Evolutionary conservation across 2,329 filamentous ascomycete genomes (phyloP).

Genomic region (Fusarium nygamai): DNA sequence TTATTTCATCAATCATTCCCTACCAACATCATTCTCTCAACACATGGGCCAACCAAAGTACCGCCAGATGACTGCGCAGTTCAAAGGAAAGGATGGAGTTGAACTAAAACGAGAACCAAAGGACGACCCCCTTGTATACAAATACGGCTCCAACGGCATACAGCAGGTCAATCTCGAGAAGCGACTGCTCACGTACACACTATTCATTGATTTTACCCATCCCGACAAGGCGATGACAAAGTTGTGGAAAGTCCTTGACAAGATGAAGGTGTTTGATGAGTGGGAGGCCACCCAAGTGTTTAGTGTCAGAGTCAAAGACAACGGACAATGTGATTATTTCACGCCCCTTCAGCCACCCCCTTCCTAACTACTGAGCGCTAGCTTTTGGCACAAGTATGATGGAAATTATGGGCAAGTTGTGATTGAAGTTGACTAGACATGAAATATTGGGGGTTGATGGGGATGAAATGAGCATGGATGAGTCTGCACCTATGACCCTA

Average conservation of each 20-base stretch:
- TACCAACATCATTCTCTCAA: background rate
- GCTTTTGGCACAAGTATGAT: fast-evolving
- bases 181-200: background rate
- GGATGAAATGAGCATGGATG: background rate
- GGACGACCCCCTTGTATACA: background rate
- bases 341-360: fast-evolving
- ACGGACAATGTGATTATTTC: background rate
- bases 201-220: background rate
- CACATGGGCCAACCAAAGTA: background rate
- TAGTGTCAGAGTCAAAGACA: background rate
- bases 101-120: background rate
- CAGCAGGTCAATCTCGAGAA: background rate
- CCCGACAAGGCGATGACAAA: background rate
- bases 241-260: fast-evolving
- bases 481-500: background rate
- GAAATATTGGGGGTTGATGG: fast-evolving
- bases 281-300: background rate
- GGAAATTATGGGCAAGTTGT: fast-evolving
- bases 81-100: background rate
- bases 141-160: background rate
- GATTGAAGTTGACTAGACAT: background rate
- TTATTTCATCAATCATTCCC: fast-evolving
- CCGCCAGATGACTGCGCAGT: background rate
- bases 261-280: background rate
- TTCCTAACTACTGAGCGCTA: fast-evolving